phyloP scores from a whole-genome alignment of 2,329 filamentous ascomycete species.

The Sarocladiaceae sp. region DNA sequence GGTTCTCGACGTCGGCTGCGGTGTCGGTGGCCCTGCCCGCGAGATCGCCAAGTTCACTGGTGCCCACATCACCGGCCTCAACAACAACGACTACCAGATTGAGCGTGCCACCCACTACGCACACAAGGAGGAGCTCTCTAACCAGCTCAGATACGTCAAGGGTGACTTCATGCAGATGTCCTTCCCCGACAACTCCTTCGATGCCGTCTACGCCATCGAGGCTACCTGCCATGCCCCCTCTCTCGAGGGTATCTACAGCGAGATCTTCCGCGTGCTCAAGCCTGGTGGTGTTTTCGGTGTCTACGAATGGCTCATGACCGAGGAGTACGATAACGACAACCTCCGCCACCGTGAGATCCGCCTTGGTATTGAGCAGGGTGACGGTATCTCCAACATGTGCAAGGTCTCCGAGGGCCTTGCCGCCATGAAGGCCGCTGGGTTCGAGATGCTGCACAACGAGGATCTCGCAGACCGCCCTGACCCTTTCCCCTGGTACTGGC shows the following conservation, averaged over 20 bases:
- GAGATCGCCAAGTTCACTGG: constrained; percentile 96
- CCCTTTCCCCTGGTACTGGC: constrained; percentile 87
- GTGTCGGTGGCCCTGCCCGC: constrained; percentile 88
- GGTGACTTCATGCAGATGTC: constrained; percentile 99
- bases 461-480: constrained; percentile 77
- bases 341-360: constrained; percentile 81
- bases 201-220: constrained; percentile 95
- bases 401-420: constrained; percentile 71
- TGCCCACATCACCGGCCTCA: constrained; percentile 81
- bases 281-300: constrained; percentile 93
- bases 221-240: constrained; percentile 91
- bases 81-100: constrained; percentile 99
- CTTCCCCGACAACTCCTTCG: constrained; percentile 86
- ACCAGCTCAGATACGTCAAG: constrained; percentile 83
- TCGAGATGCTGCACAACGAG: constrained; percentile 75
- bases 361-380: constrained; percentile 88
- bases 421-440: constrained; percentile 83
- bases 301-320: constrained; percentile 99
- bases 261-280: constrained; percentile 94
- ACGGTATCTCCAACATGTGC: constrained; percentile 98
- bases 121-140: constrained; percentile 67
- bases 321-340: constrained; percentile 86
- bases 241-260: constrained; percentile 84
- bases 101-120: constrained; percentile 86
- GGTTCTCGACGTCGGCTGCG: constrained; percentile 93